A percentile compares a stretch with the other conserved stretches of the same genome.
Conservation (phyloP, 2,329 filamentous ascomycete species). For the Zasmidium citrigriseum region DNA sequence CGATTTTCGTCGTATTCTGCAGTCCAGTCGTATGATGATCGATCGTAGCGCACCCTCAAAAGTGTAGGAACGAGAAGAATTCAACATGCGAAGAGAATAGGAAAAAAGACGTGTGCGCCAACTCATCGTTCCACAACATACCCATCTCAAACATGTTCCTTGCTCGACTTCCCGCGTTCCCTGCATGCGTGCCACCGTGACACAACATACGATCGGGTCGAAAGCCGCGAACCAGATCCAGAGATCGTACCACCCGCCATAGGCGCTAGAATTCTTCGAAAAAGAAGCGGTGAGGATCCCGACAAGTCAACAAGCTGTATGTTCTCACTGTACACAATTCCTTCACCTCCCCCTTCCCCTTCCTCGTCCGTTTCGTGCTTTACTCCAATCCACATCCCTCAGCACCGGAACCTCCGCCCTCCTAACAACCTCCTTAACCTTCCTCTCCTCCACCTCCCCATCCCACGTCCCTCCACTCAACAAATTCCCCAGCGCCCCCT, state of each 20-base stretch:
- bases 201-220: neutral
- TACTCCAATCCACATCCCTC: conserved; percentile 10
- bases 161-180: neutral
- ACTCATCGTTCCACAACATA: neutral
- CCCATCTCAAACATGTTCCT: neutral
- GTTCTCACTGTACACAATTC: neutral
- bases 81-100: no score
- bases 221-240: neutral
- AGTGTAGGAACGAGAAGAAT: no score
- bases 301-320: no score
- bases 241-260: neutral
- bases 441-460: conserved; percentile 1
- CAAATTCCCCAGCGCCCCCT: conserved; percentile 37
- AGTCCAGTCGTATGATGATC: no score
- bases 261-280: no score
- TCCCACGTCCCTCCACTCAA: conserved; percentile 41
- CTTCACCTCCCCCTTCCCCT: neutral
- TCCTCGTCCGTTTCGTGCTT: neutral
- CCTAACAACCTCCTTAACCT: neutral
- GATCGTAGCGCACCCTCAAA: no score
- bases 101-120: no score
- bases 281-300: no score
- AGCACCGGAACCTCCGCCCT: neutral
- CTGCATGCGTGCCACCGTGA: neutral
- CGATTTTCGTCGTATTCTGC: no score